Conservation (phyloP, 106 monocot species). For the Alisma plantagoaquatica region DNA sequence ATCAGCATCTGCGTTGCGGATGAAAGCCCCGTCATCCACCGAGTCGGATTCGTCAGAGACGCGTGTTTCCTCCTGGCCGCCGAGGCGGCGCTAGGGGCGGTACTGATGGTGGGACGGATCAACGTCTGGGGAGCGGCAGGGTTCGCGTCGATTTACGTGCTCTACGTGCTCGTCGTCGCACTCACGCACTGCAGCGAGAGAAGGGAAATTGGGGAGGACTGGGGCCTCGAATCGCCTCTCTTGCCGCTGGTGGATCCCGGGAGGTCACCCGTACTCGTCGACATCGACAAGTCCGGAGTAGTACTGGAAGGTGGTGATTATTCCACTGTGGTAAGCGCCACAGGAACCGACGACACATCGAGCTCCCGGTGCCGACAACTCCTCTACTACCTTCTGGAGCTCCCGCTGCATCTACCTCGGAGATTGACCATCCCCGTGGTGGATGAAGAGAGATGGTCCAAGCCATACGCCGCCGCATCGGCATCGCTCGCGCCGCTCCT, state of each 20-base stretch:
- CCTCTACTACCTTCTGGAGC: constrained; percentile 16
- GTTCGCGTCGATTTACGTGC: constrained; percentile 35
- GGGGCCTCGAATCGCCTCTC: constrained; percentile 11
- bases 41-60: constrained; percentile 39
- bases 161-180: constrained; percentile 30
- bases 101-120: constrained; percentile 28
- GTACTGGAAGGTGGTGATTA: no score
- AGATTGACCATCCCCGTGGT: constrained; percentile 41
- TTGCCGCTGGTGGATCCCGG: constrained; percentile 6
- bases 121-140: constrained; percentile 18
- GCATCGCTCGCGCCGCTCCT: constrained; percentile 23
- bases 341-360: neutral
- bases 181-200: constrained; percentile 10
- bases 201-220: neutral
- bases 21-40: neutral
- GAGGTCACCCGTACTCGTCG: neutral
- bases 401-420: constrained; percentile 41
- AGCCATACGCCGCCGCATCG: constrained; percentile 31
- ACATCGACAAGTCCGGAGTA: neutral
- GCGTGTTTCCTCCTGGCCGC: constrained; percentile 35
- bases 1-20: constrained; percentile 21
- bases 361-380: neutral
- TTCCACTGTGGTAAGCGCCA: neutral
- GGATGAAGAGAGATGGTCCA: constrained; percentile 35
- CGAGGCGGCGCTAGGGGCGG: constrained; percentile 18